These are phyloP conservation scores for Metschnikowia lunata DNA, from an alignment of 805 yeast genomes.

Conservation along the genomic window DNA sequence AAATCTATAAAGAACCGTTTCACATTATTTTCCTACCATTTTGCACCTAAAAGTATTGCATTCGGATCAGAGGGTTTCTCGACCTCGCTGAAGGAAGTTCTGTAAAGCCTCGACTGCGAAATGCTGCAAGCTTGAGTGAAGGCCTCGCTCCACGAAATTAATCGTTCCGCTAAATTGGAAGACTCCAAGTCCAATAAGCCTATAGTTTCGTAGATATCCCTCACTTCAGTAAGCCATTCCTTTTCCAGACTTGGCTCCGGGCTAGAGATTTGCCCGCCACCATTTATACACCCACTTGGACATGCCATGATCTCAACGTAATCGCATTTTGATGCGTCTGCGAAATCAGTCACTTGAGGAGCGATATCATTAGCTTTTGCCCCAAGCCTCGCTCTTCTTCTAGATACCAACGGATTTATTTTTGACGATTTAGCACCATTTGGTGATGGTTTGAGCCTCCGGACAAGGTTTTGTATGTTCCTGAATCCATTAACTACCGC, in stretches of 20 bases:
- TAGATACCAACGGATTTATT: conserved; percentile 38
- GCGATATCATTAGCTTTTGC: conserved; percentile 9
- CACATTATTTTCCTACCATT: conserved; percentile 40
- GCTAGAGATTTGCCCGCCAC: conserved; percentile 82
- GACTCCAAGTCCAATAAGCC: conserved; percentile 17
- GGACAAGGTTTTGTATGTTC: conserved; percentile 88
- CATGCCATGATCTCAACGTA: conserved; percentile 97
- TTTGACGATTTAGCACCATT: conserved; percentile 15
- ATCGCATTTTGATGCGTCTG: conserved; percentile 66
- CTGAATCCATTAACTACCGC: conserved; percentile 84
- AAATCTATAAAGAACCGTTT: not conserved
- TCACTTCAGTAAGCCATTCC: conserved; percentile 42
- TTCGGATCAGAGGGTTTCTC: conserved; percentile 49
- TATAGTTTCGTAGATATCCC: conserved; percentile 31
- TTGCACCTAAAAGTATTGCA: conserved; percentile 48
- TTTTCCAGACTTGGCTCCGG: conserved; percentile 37
- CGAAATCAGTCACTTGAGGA: conserved; percentile 23
- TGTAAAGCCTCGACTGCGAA: conserved; percentile 34
- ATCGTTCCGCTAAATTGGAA: conserved; percentile 13
- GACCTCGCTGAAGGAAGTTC: conserved; percentile 47
- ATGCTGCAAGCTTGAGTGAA: conserved; percentile 31
- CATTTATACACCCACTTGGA: conserved; percentile 96
- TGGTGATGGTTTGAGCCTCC: conserved; percentile 59
- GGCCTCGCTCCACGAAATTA: conserved; percentile 30
- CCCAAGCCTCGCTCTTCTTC: conserved; percentile 39